Evolutionary conservation across 2,329 filamentous ascomycete species (phyloP).

Genomic region (Cercospora berteroae): DNA sequence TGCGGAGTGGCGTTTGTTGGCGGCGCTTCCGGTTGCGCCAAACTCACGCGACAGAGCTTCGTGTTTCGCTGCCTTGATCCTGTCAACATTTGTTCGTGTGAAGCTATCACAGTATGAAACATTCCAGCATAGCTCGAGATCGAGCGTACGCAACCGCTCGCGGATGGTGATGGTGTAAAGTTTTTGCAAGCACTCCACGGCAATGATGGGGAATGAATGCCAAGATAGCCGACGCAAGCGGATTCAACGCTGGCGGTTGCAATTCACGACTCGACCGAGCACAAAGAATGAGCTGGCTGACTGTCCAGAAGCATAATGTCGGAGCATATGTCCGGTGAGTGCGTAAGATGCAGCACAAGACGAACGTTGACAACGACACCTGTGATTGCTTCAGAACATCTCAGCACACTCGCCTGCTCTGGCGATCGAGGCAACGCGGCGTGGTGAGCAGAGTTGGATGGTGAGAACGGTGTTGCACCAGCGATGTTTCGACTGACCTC

Average conservation of each 20-base stretch:
- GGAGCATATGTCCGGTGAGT: neutral
- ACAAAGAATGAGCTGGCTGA: neutral
- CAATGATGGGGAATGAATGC: neutral
- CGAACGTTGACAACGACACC: neutral
- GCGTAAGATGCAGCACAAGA: neutral
- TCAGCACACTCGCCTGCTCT: neutral
- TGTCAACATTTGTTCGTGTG: neutral
- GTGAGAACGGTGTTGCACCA: neutral
- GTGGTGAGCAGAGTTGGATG: neutral
- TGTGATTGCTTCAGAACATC: neutral
- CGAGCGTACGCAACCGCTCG: neutral
- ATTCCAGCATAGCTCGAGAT: neutral
- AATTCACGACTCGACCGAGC: neutral
- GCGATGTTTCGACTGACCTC: neutral
- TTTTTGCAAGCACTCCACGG: neutral
- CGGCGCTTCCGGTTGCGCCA: neutral
- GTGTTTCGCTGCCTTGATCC: neutral
- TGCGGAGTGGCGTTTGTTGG: neutral
- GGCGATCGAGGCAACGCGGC: neutral
- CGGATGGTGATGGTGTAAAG: neutral
- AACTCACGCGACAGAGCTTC: neutral
- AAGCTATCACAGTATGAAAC: neutral
- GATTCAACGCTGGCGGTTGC: neutral
- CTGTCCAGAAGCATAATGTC: neutral
- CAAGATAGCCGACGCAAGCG: neutral